These are phyloP conservation scores for Ogataea wickerhamii DNA, from an alignment of 805 yeast species.

Conservation along the genomic window DNA sequence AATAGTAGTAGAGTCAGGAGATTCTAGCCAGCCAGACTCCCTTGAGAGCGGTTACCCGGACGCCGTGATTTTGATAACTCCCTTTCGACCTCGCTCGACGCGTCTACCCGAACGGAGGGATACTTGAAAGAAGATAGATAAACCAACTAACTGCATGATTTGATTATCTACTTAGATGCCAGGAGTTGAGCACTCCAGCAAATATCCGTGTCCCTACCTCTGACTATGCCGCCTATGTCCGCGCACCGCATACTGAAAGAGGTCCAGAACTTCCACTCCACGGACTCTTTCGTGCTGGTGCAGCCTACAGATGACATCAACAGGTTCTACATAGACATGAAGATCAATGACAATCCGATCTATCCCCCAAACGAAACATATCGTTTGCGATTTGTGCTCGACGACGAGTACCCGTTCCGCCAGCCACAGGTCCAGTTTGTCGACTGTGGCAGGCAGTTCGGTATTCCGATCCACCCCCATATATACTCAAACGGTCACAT, in stretches of 20 bases:
- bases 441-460: slow-evolving; percentile 16
- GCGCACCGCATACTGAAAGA: slow-evolving; percentile 20
- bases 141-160: no score
- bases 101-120: no score
- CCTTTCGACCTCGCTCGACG: no score
- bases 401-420: slow-evolving; percentile 51
- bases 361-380: slow-evolving; percentile 36
- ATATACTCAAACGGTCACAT: slow-evolving; percentile 75
- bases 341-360: slow-evolving; percentile 34
- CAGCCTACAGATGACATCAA: slow-evolving; percentile 15
- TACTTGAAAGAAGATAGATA: no score
- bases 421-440: slow-evolving; percentile 57
- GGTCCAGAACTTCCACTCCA: slow-evolving; percentile 14
- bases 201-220: no score
- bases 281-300: slow-evolving; percentile 11
- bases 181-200: no score
- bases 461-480: slow-evolving; percentile 70
- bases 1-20: not conserved
- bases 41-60: no score
- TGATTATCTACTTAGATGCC: no score
- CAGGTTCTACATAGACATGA: slow-evolving; percentile 36
- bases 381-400: slow-evolving; percentile 41
- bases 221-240: slow-evolving; percentile 13
- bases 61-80: no score
- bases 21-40: no score